Percentiles rank a stretch among this genome's conserved stretches.
Evolutionary conservation across 163 green algal species (phyloP).

Genomic region (Chlamydomonas reinhardtii): DNA sequence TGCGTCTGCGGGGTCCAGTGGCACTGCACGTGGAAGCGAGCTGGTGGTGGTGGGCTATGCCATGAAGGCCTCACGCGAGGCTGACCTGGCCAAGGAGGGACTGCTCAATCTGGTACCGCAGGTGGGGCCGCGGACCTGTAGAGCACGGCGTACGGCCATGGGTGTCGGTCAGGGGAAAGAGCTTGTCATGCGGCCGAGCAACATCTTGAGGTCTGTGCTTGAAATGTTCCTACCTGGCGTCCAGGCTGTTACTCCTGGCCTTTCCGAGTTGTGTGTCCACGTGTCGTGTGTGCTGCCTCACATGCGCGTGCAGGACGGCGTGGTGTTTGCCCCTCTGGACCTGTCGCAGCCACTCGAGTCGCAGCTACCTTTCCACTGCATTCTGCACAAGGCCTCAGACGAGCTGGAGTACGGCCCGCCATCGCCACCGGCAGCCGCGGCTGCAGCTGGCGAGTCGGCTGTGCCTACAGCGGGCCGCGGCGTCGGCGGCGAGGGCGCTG

Average conservation of each 20-base stretch:
- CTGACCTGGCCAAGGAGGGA: constrained; percentile 55
- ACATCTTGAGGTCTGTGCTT: no score
- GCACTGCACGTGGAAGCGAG: no score
- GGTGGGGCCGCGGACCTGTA: background rate
- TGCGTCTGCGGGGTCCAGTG: background rate
- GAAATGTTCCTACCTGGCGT: no score
- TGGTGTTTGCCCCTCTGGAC: constrained; percentile 70
- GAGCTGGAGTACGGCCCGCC: constrained; percentile 54
- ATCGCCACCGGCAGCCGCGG: background rate
- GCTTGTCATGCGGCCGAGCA: no score
- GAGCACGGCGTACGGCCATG: no score
- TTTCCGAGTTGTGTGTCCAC: no score
- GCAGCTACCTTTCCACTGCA: constrained; percentile 48
- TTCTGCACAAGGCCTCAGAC: constrained; percentile 81
- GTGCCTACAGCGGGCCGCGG: no score
- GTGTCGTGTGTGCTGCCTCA: background rate
- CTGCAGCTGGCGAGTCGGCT: no score
- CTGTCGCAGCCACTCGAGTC: constrained; percentile 10
- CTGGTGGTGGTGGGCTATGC: constrained; percentile 62
- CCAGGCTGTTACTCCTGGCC: no score
- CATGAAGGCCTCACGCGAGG: constrained; percentile 71
- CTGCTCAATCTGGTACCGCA: constrained; percentile 68
- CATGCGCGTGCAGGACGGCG: constrained; percentile 13
- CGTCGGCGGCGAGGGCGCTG: background rate
- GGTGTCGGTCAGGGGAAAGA: no score